Conservation (phyloP, 139 green algal genomes). For the Mesostigma viride region DNA sequence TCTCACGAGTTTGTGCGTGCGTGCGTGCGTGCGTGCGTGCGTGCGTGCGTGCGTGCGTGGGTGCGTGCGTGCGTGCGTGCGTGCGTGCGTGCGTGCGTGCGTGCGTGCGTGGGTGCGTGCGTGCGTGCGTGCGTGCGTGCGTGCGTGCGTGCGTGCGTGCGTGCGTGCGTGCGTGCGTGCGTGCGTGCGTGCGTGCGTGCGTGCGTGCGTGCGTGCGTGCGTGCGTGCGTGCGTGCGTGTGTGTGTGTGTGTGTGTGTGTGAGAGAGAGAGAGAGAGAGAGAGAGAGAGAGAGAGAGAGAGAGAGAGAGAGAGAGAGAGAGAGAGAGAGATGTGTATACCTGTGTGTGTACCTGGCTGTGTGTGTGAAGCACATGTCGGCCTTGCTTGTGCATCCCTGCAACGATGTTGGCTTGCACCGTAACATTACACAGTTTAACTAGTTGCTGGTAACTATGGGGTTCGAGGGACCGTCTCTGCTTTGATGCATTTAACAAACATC, state of each 20-base stretch:
- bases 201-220: conserved; percentile 3
- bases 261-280: no score
- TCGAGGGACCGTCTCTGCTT: no score
- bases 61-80: background rate
- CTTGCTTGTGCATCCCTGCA: no score
- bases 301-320: no score
- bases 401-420: no score
- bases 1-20: background rate
- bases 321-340: no score
- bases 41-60: background rate
- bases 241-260: conserved; percentile 6
- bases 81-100: conserved; percentile 10
- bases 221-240: conserved; percentile 1
- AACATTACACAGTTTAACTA: no score
- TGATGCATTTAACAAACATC: no score
- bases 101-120: conserved; percentile 4
- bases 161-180: conserved; percentile 1
- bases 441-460: no score
- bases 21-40: conserved; percentile 3
- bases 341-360: no score
- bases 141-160: background rate
- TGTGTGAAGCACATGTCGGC: no score
- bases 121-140: conserved; percentile 4
- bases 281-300: no score
- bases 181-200: background rate